Base-by-base conservation (phyloP, 345 rosid species). In the Nasturtium officinale region DNA sequence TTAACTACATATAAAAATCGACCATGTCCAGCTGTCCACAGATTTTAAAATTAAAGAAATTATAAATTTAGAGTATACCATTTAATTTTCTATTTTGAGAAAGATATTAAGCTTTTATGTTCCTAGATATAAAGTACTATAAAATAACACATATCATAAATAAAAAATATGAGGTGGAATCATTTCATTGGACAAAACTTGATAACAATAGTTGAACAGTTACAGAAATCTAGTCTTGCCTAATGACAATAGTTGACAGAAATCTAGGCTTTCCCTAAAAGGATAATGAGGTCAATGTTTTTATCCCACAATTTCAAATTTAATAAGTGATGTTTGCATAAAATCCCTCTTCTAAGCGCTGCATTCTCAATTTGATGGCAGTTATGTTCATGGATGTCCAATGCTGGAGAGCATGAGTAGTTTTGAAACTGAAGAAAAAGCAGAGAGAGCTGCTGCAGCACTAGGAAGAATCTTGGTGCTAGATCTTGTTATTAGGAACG, bases 381-480 rank as follows among this genome's bases (percentile, higher is more conserved):
- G 99, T 79, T 95, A 95, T 74, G 91, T 91, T 69, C 99, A 95
- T 83, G 99, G 99, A 64, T 89, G 92, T 78, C 90, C 98, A 60
- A 76, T 95, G 77, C 69, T 91, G 66, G 99, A 91, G 81, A 87
- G 92, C 82, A 78, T 88, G 75, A 82, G 67, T 76, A 87, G 90
- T 65, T 91, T 91, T 67, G 97, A 88, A 68, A 76, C 90, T 28
- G 79, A 54, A 69, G 89, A 84, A 78, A 76, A 72, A 73, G 88
- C 97, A 52, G 94, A 87, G 79, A 89, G 79, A 81, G 90, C 88
- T 79, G 98, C 91, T 30, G 86, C 92, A 69, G 92, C 88, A 32
- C 82, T 95, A 69, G 99, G 99, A 25, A 87, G 94, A 84, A 83
- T 91, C 76, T 83, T 95, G 78, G 76, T 95, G 83, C 69, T 95